Evolutionary conservation across 164 flowering plant genomes (phyloP).

Genomic region (Magnolia changhungtana): DNA sequence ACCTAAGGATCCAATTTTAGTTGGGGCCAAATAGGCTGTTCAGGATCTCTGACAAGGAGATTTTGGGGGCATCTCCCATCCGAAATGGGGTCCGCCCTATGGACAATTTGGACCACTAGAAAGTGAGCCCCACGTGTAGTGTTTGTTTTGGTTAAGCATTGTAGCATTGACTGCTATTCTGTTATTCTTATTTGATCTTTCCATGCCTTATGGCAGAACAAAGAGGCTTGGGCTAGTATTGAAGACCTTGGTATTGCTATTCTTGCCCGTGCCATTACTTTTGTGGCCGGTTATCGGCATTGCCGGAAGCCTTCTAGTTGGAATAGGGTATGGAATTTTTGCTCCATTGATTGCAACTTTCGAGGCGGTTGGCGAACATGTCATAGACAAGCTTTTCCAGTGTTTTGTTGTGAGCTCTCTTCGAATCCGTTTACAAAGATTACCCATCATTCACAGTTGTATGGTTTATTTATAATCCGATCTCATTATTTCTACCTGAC

Average conservation of each 20-base stretch:
- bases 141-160: neutral
- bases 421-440: neutral
- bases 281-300: conserved; percentile 72
- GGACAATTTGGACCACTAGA: neutral
- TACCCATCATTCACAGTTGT: neutral
- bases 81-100: too few species aligned
- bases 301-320: conserved; percentile 68
- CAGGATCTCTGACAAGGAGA: too few species aligned
- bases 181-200: neutral
- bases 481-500: too few species aligned
- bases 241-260: conserved; percentile 47
- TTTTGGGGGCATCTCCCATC: too few species aligned
- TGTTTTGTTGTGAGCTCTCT: conserved; percentile 57
- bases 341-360: conserved; percentile 79
- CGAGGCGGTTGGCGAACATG: conserved; percentile 65
- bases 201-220: conserved; percentile 41
- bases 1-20: too few species aligned
- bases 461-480: too few species aligned
- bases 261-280: conserved; percentile 62
- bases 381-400: conserved; percentile 46
- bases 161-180: neutral
- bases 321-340: conserved; percentile 79
- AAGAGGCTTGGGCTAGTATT: conserved; percentile 64
- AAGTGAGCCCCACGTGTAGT: neutral
- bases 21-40: too few species aligned